Percentiles rank a stretch among this genome's conserved stretches.
These are phyloP conservation scores for Coemansia sp. DNA, from an alignment of 192 early-diverging fungal genomes.

Conservation along the genomic window DNA sequence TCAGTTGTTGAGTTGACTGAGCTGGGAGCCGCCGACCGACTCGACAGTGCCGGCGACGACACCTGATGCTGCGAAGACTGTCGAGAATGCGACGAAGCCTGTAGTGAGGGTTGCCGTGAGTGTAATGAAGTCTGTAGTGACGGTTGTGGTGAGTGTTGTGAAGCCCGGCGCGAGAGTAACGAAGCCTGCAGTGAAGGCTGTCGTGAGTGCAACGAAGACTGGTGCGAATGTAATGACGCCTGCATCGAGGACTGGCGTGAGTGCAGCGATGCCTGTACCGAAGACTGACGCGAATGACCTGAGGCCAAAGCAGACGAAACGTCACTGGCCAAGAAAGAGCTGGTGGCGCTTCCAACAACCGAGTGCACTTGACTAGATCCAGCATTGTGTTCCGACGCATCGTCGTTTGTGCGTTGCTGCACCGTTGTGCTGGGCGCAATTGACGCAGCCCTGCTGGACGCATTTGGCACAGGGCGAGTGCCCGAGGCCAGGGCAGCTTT, in stretches of 20 bases:
- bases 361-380: neutral
- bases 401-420: neutral
- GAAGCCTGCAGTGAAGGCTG: neutral
- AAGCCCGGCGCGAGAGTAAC: neutral
- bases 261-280: neutral
- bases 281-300: neutral
- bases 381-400: neutral
- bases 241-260: neutral
- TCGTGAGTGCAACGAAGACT: neutral
- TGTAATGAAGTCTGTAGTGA: neutral
- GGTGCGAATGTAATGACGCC: neutral
- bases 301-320: neutral
- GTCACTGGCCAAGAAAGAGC: neutral
- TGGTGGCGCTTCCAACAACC: neutral
- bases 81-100: neutral
- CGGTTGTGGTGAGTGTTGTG: neutral
- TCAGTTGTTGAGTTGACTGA: neutral
- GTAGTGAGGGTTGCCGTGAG: neutral
- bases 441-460: neutral
- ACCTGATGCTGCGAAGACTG: neutral
- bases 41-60: neutral
- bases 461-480: neutral
- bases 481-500: constrained; percentile 37
- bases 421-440: constrained; percentile 2
- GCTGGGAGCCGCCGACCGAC: neutral